Percentiles rank a stretch among this genome's conserved stretches.
phyloP scores from a whole-genome alignment of 1,139 yeast genomes.

The Protomyces inouyei region DNA sequence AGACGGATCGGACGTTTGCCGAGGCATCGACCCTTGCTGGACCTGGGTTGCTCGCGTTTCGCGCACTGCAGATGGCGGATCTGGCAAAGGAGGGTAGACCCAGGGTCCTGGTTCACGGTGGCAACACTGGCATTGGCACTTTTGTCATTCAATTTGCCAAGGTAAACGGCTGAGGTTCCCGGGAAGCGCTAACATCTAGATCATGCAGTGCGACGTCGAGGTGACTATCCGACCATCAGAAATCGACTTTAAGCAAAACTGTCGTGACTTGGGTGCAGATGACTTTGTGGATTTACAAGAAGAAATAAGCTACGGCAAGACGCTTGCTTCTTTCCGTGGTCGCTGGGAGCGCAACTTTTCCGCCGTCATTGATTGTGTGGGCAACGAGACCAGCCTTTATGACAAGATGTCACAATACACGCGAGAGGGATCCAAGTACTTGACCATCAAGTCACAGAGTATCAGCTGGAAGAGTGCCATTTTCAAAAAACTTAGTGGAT shows the following conservation, averaged over 20 bases:
- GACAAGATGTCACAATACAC: slow-evolving; percentile 19
- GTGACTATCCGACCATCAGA: slow-evolving; percentile 4
- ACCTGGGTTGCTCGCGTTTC: slow-evolving; percentile 17
- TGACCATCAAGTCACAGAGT: slow-evolving; percentile 10
- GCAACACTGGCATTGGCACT: slow-evolving; percentile 13
- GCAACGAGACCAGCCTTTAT: slow-evolving; percentile 6
- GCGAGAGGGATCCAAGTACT: slow-evolving; percentile 7
- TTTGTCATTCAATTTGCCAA: slow-evolving; percentile 10
- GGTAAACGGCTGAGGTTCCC: not conserved
- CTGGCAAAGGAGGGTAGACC: slow-evolving; percentile 8
- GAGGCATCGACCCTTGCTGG: slow-evolving; percentile 18
- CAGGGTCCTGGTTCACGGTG: slow-evolving; percentile 17
- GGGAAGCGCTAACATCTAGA: not conserved
- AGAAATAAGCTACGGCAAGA: slow-evolving; percentile 1
- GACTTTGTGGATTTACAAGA: slow-evolving; percentile 18
- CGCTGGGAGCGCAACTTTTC: slow-evolving; percentile 23
- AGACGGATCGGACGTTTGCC: slow-evolving; percentile 11
- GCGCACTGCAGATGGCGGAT: slow-evolving; percentile 12
- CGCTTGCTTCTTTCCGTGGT: slow-evolving; percentile 22
- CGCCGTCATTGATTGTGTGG: slow-evolving; percentile 15
- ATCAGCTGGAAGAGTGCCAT: slow-evolving; percentile 12
- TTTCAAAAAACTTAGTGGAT: slow-evolving; percentile 4
- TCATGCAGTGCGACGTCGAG: slow-evolving; percentile 24
- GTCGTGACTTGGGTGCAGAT: slow-evolving; percentile 6
- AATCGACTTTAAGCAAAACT: not conserved